Evolutionary conservation across 148 eudicot genomes (phyloP).

Genomic region (Rhododendron griersonianum): DNA sequence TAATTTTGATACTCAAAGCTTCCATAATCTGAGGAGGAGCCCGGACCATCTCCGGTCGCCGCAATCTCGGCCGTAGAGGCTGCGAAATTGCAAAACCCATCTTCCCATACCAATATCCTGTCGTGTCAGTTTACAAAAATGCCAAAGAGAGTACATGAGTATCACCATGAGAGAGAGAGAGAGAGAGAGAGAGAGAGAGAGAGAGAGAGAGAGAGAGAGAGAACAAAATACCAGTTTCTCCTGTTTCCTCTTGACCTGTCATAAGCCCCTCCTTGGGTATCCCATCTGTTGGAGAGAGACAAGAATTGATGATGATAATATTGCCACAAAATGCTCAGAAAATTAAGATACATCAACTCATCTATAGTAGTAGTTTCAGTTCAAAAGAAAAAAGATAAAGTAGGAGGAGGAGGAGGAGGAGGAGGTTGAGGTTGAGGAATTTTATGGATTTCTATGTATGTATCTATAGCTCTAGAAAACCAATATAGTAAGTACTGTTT

Average conservation of each 20-base stretch:
- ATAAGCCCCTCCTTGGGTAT: conserved; percentile 87
- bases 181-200: conserved; percentile 7
- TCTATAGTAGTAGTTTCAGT: background rate
- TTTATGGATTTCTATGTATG: background rate
- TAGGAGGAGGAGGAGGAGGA: background rate
- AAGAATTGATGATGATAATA: background rate
- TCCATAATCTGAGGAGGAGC: conserved; percentile 28
- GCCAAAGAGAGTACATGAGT: background rate
- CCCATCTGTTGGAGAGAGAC: conserved; percentile 57
- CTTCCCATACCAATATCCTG: conserved; percentile 99
- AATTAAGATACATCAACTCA: background rate
- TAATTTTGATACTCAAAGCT: conserved; percentile 54
- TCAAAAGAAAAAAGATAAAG: too few species aligned
- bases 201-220: conserved; percentile 17
- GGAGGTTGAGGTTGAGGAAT: background rate
- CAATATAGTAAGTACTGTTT: background rate
- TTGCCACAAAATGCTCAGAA: background rate
- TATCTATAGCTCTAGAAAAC: background rate
- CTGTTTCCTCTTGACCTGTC: conserved; percentile 98
- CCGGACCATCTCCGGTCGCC: conserved; percentile 30
- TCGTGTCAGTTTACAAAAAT: background rate
- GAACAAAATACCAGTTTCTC: conserved; percentile 73
- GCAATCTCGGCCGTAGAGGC: conserved; percentile 71
- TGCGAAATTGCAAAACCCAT: conserved; percentile 92
- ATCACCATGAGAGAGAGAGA: background rate